Evolutionary conservation across 148 eudicot genomes (phyloP), one percentile per base, ranked within the genome.

Genomic region (Fagopyrum tataricum): DNA sequence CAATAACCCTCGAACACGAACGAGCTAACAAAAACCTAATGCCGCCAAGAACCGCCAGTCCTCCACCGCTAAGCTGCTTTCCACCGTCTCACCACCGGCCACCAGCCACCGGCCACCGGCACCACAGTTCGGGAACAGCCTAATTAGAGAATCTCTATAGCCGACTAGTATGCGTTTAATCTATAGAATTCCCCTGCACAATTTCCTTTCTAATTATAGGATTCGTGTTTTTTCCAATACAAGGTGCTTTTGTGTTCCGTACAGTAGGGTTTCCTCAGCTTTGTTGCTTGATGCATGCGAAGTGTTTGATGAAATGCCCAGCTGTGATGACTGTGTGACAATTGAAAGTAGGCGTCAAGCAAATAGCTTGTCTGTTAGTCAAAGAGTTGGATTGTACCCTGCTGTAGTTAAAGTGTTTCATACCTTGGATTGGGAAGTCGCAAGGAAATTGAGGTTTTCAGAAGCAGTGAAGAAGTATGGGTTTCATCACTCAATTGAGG

Each of bases 351-450:
- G 41, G 37, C 9, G 40, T 62, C 68, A 9, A 62, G 68, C n/a
- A 10, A 67, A 68, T 40, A 42, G 64, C 41, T 4, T 21, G 62
- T 39, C 42, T 64, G 10, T 51, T 24, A 6, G 47, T 43, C 56
- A 14, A 55, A 74, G 55, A 39, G 67, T 48, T n/a, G 71, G 77
- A 68, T 68, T 85, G 4, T 83, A 67, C 78, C 77, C 67, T 6
- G 70, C 72, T 42, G 84, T 76, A 43, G 84, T 52, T 62, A 78
- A 70, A 56, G 87, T 88, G 10, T 23, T 80, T 9, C 86, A 82
- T 64, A 76, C 85, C 39, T 77, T 88, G 78, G 58, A 77, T 66
- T 83, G 87, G 91, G 18, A n/a, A 15, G 80, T 52, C 76, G 80
- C 83, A 21, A 72, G 74, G 73, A 23, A 76, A 23, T 17, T 76